Evolutionary conservation across 805 yeast genomes (phyloP), one percentile per base, ranked within the genome.

Genomic region (Kregervanrija pseudodelftensis): DNA sequence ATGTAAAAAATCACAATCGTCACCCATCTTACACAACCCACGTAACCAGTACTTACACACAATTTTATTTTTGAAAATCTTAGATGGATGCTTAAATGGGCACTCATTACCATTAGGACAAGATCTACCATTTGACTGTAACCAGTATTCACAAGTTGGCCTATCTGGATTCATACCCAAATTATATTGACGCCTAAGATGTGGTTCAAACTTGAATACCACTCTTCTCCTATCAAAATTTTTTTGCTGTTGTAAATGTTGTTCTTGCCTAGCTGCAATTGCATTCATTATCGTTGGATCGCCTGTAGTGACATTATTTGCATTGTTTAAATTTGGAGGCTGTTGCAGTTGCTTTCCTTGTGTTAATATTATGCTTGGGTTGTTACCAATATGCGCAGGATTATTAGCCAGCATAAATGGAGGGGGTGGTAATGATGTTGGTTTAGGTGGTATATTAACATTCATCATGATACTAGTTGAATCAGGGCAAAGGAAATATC

Each of bases 31-130:
- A 66, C 99, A 93, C 33, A 93, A 74, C 0, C 99, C 99, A 52
- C 97, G 77, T 33, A 93, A 76, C 99, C 99, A 93, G 69, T 93
- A 97, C 72, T 93, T 91, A 63, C 99, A 93, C 4, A 93, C 99
- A 43, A 93, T 87, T 61, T 84, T 82, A 61, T 82, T 82, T 43
- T 74, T 70, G 57, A 77, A 79, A 39, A 61, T 58, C 74, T 74
- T 42, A 77, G 80, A 42, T 79, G 76, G 32, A 65, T 91, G 98
- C 58, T 89, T 85, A 66, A 86, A 81, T 15, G 90, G 90, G 60
- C 98, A 91, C 40, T 73, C 73, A n/a, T 74, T 69, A 8, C 97
- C 96, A 47, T 82, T 72, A 2, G 97, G 96, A 64, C 98, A 91
- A 12, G 79, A 72, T 2, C 49, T 51, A 5, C 62, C 59, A 30